Conservation (phyloP, 306 rosid genomes). For the Urtica urens region DNA sequence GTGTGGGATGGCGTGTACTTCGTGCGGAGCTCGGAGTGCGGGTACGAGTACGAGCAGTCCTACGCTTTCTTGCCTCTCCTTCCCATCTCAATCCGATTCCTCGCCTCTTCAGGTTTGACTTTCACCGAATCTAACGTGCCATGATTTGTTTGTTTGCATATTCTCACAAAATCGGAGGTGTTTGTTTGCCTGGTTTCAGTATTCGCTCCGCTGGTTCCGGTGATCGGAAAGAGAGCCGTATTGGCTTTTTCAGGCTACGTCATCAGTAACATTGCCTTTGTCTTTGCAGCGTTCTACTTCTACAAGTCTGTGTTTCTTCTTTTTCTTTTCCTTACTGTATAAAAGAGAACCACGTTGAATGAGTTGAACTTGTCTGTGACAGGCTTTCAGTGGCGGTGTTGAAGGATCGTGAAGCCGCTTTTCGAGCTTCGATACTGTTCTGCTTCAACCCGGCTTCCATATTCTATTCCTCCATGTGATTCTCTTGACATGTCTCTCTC, state of each 20-base stretch:
- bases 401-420: slow-evolving; percentile 49
- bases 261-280: slow-evolving; percentile 56
- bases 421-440: slow-evolving; percentile 71
- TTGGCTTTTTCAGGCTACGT: slow-evolving; percentile 53
- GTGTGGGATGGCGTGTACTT: slow-evolving; percentile 88
- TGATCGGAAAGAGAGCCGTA: slow-evolving; percentile 49
- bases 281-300: slow-evolving; percentile 52
- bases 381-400: slow-evolving; percentile 58
- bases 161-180: not conserved
- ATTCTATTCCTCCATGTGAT: slow-evolving; percentile 75
- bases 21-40: slow-evolving; percentile 61
- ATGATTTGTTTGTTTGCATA: not conserved
- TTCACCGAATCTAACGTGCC: not conserved
- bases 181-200: slow-evolving; percentile 22
- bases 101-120: slow-evolving; percentile 33
- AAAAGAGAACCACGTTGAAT: not conserved
- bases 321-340: not conserved
- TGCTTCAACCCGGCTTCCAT: slow-evolving; percentile 94
- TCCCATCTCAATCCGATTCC: too few species aligned
- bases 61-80: slow-evolving; percentile 85
- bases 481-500: not conserved
- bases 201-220: slow-evolving; percentile 27
- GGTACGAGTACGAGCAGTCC: slow-evolving; percentile 84
- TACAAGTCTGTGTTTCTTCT: slow-evolving; percentile 36
- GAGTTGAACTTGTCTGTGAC: slow-evolving; percentile 1